Base-by-base conservation (phyloP, 345 rosid genomes). In the Camelina laxa region DNA sequence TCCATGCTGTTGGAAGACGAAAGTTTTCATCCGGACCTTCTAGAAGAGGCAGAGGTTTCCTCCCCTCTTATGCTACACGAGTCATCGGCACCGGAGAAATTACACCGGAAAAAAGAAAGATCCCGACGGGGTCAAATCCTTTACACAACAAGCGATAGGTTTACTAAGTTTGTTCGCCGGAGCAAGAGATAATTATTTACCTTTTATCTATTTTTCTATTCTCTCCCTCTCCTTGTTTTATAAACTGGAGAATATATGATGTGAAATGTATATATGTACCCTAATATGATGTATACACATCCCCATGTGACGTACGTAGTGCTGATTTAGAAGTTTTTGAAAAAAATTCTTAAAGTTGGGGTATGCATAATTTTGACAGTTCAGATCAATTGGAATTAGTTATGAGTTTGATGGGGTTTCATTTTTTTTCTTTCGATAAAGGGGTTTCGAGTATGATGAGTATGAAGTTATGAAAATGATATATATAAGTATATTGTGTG, bases 101-200 rank as follows among this genome's bases (percentile, higher is more conserved):
- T 16, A 36, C 17, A 15, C 39, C 38, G 67, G 75, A 69, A 11
- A 76, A 22, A 49, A 70, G 80, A 64, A 64, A 70, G 54, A 70
- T 76, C 36, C 80, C 75, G 61, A 56, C 75, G 14, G 80, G 80
- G 5, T 64, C 75, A 64, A 76, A 76, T 47, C 75, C 75, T 63
- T 63, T 76, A 65, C 80, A 76, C 9, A 76, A 76, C 67, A 63
- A 64, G 72, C 66, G 80, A 56, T 76, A 7, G 27, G 17, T 17
- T 58, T 44, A 2, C 4, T 16, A 9, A 3, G 10, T 14, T 0
- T 38, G 33, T 15, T 50, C 1, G 24, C 19, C 20, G 22, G 15
- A 11, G 45, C 5, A 70, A 12, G 14, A 42, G 5, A 69, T 67
- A 54, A 41, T 16, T 57, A 70, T 41, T 57, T 30, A 2, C 2